Evolutionary conservation across 2,329 filamentous ascomycete genomes (phyloP).

Genomic region (Colletotrichum plurivorum): DNA sequence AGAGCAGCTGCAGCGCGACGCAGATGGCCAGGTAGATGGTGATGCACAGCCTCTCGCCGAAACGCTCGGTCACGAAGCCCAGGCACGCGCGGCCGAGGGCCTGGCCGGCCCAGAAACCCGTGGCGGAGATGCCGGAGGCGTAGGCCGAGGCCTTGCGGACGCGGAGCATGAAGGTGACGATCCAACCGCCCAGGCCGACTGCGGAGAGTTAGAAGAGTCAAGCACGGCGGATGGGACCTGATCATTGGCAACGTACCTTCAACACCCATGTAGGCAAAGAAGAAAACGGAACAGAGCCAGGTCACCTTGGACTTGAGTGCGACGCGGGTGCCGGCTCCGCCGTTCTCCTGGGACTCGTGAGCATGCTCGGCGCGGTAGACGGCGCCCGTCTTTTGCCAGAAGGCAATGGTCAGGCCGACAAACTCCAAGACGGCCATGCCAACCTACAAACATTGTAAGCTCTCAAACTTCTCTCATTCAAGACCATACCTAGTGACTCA

Average conservation of each 20-base stretch:
- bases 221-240: background rate
- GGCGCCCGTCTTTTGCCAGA: conserved; percentile 72
- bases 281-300: conserved; percentile 77
- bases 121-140: conserved; percentile 78
- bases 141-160: conserved; percentile 76
- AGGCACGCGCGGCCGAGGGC: conserved; percentile 77
- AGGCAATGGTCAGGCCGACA: conserved; percentile 62
- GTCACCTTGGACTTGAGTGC: conserved; percentile 67
- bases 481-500: too few species aligned
- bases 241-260: conserved; percentile 61
- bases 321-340: conserved; percentile 51
- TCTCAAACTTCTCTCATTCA: too few species aligned
- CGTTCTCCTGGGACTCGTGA: conserved; percentile 42
- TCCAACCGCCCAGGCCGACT: conserved; percentile 82
- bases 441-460: conserved; percentile 48
- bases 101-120: conserved; percentile 86
- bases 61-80: conserved; percentile 78
- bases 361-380: conserved; percentile 63
- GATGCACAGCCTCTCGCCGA: conserved; percentile 75
- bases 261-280: conserved; percentile 80
- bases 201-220: too few species aligned
- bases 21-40: conserved; percentile 72
- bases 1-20: conserved; percentile 74
- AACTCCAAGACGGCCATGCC: conserved; percentile 70
- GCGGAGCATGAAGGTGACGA: conserved; percentile 84